A percentile compares a stretch with the other conserved stretches of the same genome.
Evolutionary conservation across 306 rosid genomes (phyloP).

Genomic region (Glycine latifolia): DNA sequence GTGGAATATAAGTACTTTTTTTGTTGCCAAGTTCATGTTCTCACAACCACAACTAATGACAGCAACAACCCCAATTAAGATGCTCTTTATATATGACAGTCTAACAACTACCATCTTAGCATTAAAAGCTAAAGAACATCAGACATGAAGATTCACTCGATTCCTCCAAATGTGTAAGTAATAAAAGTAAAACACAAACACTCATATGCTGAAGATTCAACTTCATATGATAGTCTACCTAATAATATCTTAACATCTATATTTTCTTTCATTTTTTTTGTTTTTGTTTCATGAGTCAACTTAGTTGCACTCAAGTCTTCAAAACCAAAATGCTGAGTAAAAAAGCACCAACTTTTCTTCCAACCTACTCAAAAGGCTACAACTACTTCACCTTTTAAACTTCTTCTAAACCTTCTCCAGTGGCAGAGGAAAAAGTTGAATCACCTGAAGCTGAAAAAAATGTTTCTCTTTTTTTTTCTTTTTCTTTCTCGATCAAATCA

Average conservation of each 20-base stretch:
- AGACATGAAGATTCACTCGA: slow-evolving; percentile 42
- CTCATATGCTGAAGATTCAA: slow-evolving; percentile 38
- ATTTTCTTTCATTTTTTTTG: neutral
- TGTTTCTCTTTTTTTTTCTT: slow-evolving; percentile 13
- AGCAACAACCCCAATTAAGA: slow-evolving; percentile 48
- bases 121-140: slow-evolving; percentile 47
- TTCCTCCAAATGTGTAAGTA: slow-evolving; percentile 37
- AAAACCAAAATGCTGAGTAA: slow-evolving; percentile 50
- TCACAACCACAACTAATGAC: slow-evolving; percentile 39
- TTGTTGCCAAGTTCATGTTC: slow-evolving; percentile 36
- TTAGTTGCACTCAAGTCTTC: slow-evolving; percentile 47
- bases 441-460: slow-evolving; percentile 46
- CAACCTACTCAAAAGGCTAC: slow-evolving; percentile 47
- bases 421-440: slow-evolving; percentile 49
- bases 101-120: slow-evolving; percentile 48
- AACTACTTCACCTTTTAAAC: slow-evolving; percentile 43
- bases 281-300: slow-evolving; percentile 51
- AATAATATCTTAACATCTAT: slow-evolving; percentile 39
- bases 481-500: slow-evolving; percentile 56
- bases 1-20: neutral
- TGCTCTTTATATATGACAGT: slow-evolving; percentile 44
- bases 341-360: slow-evolving; percentile 53
- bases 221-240: slow-evolving; percentile 45
- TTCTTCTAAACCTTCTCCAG: slow-evolving; percentile 55
- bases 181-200: slow-evolving; percentile 38